Evolutionary conservation across 768 basidiomycete genomes (phyloP).

Genomic region (Collybia sp.): DNA sequence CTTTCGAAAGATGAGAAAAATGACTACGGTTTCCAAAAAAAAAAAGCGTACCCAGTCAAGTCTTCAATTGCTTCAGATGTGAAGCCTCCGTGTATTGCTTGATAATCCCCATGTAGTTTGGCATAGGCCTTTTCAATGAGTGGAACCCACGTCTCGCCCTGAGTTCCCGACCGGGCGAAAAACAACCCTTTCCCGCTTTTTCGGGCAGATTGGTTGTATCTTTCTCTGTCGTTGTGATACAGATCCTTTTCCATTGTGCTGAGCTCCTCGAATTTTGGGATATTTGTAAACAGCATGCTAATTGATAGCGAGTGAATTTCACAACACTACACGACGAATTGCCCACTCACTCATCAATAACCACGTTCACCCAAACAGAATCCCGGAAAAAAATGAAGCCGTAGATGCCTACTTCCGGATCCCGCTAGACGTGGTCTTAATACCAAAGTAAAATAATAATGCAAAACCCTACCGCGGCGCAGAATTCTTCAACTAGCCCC

Average conservation of each 20-base stretch:
- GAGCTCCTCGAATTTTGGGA: constrained; percentile 48
- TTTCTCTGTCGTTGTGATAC: constrained; percentile 46
- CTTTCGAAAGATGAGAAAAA: constrained; percentile 15
- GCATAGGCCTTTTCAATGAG: constrained; percentile 60
- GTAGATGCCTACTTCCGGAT: constrained; percentile 51
- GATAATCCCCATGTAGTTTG: constrained; percentile 46
- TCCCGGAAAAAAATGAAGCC: constrained; percentile 57
- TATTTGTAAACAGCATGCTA: constrained; percentile 42
- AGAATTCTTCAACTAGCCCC: constrained; percentile 47
- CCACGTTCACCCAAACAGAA: constrained; percentile 44
- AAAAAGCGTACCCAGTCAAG: constrained; percentile 42
- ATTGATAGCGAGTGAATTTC: not conserved
- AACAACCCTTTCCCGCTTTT: constrained; percentile 45
- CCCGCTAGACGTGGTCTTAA: constrained; percentile 23
- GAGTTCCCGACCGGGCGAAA: constrained; percentile 42
- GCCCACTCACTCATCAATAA: constrained; percentile 50
- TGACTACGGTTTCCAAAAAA: not conserved
- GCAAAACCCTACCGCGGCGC: constrained; percentile 28
- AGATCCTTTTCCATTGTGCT: constrained; percentile 33
- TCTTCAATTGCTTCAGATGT: constrained; percentile 50
- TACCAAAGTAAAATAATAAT: not conserved
- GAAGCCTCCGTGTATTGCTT: constrained; percentile 27
- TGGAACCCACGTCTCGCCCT: constrained; percentile 53
- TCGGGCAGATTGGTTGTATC: constrained; percentile 39
- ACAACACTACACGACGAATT: not conserved